A percentile compares a stretch with the other conserved stretches of the same genome.
Evolutionary conservation across 352 stramenopile species (phyloP).

Genomic region (Aphanomyces stellatus): DNA sequence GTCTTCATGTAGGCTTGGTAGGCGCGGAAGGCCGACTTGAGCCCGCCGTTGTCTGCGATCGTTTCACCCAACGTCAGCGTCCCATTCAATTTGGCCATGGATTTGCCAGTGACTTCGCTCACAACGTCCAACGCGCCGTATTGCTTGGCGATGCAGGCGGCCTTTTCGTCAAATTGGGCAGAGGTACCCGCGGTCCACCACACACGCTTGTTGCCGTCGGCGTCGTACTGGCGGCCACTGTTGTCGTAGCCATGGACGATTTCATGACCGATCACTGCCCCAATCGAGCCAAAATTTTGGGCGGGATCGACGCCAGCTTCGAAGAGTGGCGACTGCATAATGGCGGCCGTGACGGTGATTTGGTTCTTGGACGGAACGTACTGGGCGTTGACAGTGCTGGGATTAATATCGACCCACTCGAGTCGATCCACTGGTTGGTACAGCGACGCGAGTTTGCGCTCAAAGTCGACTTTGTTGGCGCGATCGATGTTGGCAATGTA

Average conservation of each 20-base stretch:
- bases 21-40: too few species aligned
- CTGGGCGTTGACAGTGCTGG: conserved; percentile 86
- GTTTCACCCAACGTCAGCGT: conserved; percentile 87
- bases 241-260: conserved; percentile 93
- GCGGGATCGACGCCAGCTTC: conserved; percentile 59
- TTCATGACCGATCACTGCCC: conserved; percentile 89
- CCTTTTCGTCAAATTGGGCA: conserved; percentile 36
- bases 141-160: conserved; percentile 44
- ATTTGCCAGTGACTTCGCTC: conserved; percentile 25
- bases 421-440: conserved; percentile 35
- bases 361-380: conserved; percentile 60
- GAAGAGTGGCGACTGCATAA: conserved; percentile 86
- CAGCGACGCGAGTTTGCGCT: conserved; percentile 27
- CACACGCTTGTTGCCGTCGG: conserved; percentile 71
- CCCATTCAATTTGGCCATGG: conserved; percentile 68
- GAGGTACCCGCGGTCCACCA: conserved; percentile 80
- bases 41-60: too few species aligned
- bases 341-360: conserved; percentile 90
- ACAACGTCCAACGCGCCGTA: conserved; percentile 45
- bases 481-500: conserved; percentile 29
- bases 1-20: too few species aligned
- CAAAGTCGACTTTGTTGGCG: conserved; percentile 25
- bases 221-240: conserved; percentile 82
- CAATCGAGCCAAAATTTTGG: conserved; percentile 88
- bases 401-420: conserved; percentile 84